Conservation (phyloP, 768 basidiomycete genomes). For the Suillus placidus region DNA sequence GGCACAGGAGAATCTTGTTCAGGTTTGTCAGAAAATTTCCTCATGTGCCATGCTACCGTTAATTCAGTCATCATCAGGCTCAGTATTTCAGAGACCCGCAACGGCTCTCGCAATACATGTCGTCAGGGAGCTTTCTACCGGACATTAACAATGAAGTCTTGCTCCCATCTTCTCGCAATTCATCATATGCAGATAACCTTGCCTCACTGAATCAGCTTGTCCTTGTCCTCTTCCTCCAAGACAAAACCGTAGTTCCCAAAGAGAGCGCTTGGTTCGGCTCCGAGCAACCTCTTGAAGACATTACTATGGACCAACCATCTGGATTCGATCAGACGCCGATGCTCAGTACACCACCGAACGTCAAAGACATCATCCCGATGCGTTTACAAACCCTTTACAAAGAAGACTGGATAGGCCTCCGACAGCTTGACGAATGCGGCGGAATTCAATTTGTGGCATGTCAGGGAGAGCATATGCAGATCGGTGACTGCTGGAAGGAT, state of each 20-base stretch:
- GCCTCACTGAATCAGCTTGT: constrained; percentile 66
- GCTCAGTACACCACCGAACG: constrained; percentile 6
- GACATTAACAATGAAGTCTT: constrained; percentile 75
- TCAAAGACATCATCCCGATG: constrained; percentile 64
- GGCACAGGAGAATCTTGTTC: constrained; percentile 76
- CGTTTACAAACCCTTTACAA: constrained; percentile 68
- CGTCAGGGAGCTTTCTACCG: constrained; percentile 66
- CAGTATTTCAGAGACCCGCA: constrained; percentile 84
- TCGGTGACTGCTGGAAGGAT: constrained; percentile 63
- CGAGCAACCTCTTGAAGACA: constrained; percentile 44
- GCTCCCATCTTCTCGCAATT: constrained; percentile 52
- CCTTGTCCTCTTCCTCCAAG: constrained; percentile 72
- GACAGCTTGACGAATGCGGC: constrained; percentile 66
- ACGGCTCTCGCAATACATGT: constrained; percentile 59
- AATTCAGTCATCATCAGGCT: constrained; percentile 49
- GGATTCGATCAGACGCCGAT: constrained; percentile 18
- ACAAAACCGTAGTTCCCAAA: constrained; percentile 80
- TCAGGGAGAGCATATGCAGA: constrained; percentile 76
- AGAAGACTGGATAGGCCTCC: constrained; percentile 83
- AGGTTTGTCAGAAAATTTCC: constrained; percentile 43
- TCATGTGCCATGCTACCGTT: neutral
- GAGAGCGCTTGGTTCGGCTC: constrained; percentile 89
- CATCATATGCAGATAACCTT: constrained; percentile 62
- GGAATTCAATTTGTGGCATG: constrained; percentile 63
- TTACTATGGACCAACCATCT: neutral